Evolutionary conservation across 129 eudicot genomes (phyloP).

Genomic region (Chrysanthemum makinoi): DNA sequence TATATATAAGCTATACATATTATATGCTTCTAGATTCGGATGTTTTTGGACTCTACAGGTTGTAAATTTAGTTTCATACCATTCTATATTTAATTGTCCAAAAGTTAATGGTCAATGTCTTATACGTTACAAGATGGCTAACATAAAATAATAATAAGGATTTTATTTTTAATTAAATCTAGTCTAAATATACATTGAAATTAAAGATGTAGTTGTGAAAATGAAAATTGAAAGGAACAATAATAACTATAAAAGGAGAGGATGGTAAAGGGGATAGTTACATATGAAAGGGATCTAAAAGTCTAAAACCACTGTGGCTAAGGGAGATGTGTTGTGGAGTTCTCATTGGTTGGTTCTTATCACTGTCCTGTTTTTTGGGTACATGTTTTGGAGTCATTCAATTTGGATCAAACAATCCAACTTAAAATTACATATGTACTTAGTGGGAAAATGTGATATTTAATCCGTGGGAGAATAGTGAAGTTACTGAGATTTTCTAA

Average conservation of each 20-base stretch:
- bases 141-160: too few species aligned
- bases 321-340: slow-evolving; percentile 19
- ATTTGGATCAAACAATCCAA: background rate
- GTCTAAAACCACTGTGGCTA: slow-evolving; percentile 22
- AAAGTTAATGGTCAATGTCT: too few species aligned
- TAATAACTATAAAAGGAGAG: slow-evolving; percentile 8
- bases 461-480: too few species aligned
- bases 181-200: too few species aligned
- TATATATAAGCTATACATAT: slow-evolving; percentile 6
- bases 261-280: slow-evolving; percentile 15
- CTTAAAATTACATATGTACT: background rate
- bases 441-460: too few species aligned
- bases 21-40: too few species aligned
- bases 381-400: slow-evolving; percentile 13
- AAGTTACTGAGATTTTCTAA: too few species aligned
- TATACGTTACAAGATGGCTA: too few species aligned
- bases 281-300: slow-evolving; percentile 22
- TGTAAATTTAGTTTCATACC: too few species aligned
- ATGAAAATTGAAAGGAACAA: slow-evolving; percentile 5
- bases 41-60: too few species aligned
- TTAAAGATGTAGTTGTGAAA: background rate
- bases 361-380: slow-evolving; percentile 24
- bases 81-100: too few species aligned
- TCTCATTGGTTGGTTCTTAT: slow-evolving; percentile 24
- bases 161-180: too few species aligned